A percentile compares a stretch with the other conserved stretches of the same genome.
Conservation (phyloP, 805 yeast genomes). For the Maudiozyma bulderi region DNA sequence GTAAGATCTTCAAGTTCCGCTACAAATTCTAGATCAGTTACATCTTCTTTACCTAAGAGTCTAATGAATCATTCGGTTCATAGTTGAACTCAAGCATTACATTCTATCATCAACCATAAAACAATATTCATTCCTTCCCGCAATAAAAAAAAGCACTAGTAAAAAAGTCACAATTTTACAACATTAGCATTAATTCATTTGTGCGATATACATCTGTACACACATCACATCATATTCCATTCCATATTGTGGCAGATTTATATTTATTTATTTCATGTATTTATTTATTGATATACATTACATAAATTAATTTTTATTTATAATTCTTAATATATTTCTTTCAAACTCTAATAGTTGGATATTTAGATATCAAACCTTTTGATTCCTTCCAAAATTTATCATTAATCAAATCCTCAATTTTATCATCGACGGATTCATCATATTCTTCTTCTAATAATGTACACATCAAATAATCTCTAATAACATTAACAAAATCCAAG, state of each 20-base stretch:
- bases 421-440: conserved; percentile 5
- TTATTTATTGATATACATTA: neutral
- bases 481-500: conserved; percentile 15
- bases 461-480: conserved; percentile 25
- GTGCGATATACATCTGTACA: no score
- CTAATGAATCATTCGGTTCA: neutral
- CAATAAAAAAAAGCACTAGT: neutral
- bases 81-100: neutral
- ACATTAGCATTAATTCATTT: no score
- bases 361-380: neutral
- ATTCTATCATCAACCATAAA: neutral
- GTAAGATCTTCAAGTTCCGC: neutral
- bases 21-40: neutral
- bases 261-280: neutral
- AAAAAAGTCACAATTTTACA: neutral
- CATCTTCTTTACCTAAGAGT: neutral
- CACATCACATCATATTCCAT: no score
- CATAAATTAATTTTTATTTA: neutral
- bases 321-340: neutral
- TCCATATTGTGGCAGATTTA: no score
- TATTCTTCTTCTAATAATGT: conserved; percentile 22
- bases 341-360: neutral
- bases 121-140: neutral
- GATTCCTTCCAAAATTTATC: neutral
- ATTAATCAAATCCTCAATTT: neutral